phyloP scores from a whole-genome alignment of 805 yeast genomes.

The Debaryomyces castellii region DNA sequence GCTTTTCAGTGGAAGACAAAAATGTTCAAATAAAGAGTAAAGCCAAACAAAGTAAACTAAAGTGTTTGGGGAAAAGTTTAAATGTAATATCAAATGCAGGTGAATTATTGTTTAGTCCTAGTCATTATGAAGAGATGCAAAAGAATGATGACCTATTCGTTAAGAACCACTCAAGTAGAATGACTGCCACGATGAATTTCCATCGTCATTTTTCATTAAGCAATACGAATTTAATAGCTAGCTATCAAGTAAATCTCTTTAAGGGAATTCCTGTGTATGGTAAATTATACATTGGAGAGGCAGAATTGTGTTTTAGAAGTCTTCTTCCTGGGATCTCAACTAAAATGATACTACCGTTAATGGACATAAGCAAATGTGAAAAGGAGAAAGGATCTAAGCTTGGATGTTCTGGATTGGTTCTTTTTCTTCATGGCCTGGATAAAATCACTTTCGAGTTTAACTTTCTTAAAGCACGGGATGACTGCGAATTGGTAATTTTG shows the following conservation, averaged over 20 bases:
- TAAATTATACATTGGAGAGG: conserved; percentile 69
- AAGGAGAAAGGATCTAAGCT: conserved; percentile 69
- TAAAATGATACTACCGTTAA: conserved; percentile 77
- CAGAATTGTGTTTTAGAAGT: conserved; percentile 76
- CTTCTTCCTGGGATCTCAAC: conserved; percentile 75
- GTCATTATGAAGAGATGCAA: conserved; percentile 53
- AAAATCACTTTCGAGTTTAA: conserved; percentile 78
- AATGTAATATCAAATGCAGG: conserved; percentile 30
- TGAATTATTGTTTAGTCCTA: conserved; percentile 50
- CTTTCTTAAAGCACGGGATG: conserved; percentile 64
- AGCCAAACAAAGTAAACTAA: conserved; percentile 13
- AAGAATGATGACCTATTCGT: conserved; percentile 51
- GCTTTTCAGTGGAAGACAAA: neutral
- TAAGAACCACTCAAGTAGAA: conserved; percentile 41
- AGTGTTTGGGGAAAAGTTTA: conserved; percentile 22
- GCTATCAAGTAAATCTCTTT: conserved; percentile 69
- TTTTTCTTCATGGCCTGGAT: conserved; percentile 72
- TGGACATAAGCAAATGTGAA: conserved; percentile 67
- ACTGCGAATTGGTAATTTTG: conserved; percentile 57
- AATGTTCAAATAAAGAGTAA: conserved; percentile 16
- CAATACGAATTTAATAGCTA: conserved; percentile 55
- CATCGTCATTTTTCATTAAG: conserved; percentile 64
- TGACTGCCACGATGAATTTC: conserved; percentile 56
- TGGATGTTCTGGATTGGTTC: conserved; percentile 65
- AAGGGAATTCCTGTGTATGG: conserved; percentile 81